A percentile compares a stretch with the other conserved stretches of the same genome.
Conservation (phyloP, 2,329 filamentous ascomycete species). For the Furcasterigmium furcatum region DNA sequence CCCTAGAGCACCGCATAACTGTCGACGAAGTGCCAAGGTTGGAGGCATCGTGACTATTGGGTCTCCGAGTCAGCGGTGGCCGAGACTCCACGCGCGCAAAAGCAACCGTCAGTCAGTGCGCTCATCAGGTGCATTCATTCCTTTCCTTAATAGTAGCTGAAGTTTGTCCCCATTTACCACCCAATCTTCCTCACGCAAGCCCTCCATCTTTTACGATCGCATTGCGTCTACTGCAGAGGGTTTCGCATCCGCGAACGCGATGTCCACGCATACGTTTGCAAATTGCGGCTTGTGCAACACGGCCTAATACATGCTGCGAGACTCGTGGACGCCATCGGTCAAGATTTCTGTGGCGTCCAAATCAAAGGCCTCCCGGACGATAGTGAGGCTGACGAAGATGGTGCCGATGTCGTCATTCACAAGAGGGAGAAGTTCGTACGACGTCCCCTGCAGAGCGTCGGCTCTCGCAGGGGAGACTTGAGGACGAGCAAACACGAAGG, state of each 20-base stretch:
- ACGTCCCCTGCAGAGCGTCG: conserved; percentile 58
- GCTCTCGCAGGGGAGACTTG: conserved; percentile 41
- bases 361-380: conserved; percentile 40
- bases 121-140: too few species aligned
- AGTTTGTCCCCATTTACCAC: conserved; percentile 92
- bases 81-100: too few species aligned
- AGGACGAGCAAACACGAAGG: conserved; percentile 76
- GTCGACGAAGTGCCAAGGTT: too few species aligned
- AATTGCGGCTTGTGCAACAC: conserved; percentile 80
- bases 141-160: too few species aligned
- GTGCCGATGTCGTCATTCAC: conserved; percentile 51
- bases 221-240: conserved; percentile 87
- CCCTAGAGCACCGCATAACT: too few species aligned
- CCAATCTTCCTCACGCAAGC: conserved; percentile 93
- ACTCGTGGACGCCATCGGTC: conserved; percentile 50
- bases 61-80: too few species aligned
- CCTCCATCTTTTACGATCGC: conserved; percentile 76
- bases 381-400: conserved; percentile 64
- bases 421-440: conserved; percentile 67
- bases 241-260: conserved; percentile 76
- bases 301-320: conserved; percentile 72
- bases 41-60: too few species aligned
- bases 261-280: conserved; percentile 77
- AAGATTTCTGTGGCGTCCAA: conserved; percentile 41
- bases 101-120: too few species aligned